A percentile compares a stretch with the other conserved stretches of the same genome.
phyloP scores from a whole-genome alignment of 805 yeast genomes.

The Candida anglica region DNA sequence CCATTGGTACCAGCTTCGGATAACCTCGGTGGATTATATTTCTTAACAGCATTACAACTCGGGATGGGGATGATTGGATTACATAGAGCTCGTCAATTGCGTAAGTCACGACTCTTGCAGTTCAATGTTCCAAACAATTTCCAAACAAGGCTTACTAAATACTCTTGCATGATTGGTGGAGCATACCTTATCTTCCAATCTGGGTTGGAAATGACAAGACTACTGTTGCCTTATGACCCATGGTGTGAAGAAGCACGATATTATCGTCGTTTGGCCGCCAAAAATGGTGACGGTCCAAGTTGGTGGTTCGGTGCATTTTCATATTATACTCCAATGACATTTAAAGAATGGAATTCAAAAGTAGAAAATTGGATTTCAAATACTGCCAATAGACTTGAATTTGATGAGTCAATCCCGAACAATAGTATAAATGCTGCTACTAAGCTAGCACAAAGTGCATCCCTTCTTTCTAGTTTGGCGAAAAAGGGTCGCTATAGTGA shows the following conservation, averaged over 20 bases:
- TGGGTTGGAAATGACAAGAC: slow-evolving; percentile 52
- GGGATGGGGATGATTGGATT: slow-evolving; percentile 38
- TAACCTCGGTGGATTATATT: slow-evolving; percentile 49
- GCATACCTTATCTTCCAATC: slow-evolving; percentile 47
- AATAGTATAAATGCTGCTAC: slow-evolving; percentile 10
- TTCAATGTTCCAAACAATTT: slow-evolving; percentile 10
- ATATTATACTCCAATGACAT: slow-evolving; percentile 49
- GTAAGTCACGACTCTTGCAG: slow-evolving; percentile 7
- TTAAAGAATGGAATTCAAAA: slow-evolving; percentile 30
- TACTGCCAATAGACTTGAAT: slow-evolving; percentile 10
- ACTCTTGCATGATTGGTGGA: slow-evolving; percentile 28
- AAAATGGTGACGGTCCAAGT: slow-evolving; percentile 45
- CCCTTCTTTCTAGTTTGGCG: slow-evolving; percentile 10
- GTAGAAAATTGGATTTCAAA: slow-evolving; percentile 13
- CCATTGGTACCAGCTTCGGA: slow-evolving; percentile 75
- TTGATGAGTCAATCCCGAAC: too few relatives aligned
- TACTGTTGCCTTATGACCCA: slow-evolving; percentile 52
- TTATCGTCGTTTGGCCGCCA: slow-evolving; percentile 48
- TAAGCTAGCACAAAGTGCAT: background rate
- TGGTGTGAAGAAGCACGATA: slow-evolving; percentile 66
- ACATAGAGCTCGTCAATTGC: slow-evolving; percentile 13
- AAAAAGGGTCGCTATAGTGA: slow-evolving; percentile 24
- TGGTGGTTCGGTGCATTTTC: slow-evolving; percentile 69
- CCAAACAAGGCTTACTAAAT: slow-evolving; percentile 11
- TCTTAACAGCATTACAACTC: slow-evolving; percentile 51